Evolutionary conservation across 2,329 filamentous ascomycete species (phyloP).

Genomic region (Hypoxylon sp.): DNA sequence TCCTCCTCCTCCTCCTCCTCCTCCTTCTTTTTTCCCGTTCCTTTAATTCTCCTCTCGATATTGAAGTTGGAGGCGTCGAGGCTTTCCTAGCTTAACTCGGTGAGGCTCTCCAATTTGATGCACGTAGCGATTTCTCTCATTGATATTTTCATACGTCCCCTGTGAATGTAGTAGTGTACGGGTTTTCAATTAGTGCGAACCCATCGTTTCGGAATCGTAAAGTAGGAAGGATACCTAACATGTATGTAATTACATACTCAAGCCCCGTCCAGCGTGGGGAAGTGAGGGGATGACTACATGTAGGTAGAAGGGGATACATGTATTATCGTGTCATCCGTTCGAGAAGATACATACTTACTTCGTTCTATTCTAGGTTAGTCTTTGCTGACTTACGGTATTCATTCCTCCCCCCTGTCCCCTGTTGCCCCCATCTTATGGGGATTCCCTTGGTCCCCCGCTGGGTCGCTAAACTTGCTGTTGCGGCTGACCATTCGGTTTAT

Average conservation of each 20-base stretch:
- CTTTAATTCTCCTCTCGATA: background rate
- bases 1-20: background rate
- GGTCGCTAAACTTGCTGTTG: slow-evolving; percentile 26
- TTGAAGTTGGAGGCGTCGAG: slow-evolving; percentile 1
- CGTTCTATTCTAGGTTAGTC: slow-evolving; percentile 26
- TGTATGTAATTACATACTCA: background rate
- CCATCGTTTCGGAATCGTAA: background rate
- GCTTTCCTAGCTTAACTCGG: background rate
- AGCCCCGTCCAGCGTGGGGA: slow-evolving; percentile 18
- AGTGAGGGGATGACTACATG: slow-evolving; percentile 23
- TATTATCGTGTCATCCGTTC: slow-evolving; percentile 25
- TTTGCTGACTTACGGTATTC: background rate
- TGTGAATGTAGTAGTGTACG: background rate
- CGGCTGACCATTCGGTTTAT: slow-evolving; percentile 39
- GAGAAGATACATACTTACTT: slow-evolving; percentile 11
- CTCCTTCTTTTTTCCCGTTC: background rate
- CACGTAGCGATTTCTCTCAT: background rate
- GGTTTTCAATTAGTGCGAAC: background rate
- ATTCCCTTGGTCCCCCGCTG: slow-evolving; percentile 13
- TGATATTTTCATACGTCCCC: background rate
- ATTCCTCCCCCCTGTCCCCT: background rate
- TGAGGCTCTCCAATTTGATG: background rate
- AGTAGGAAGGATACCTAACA: background rate
- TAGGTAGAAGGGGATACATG: background rate
- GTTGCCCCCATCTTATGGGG: background rate